These are phyloP conservation scores for Aquilaria malaccensis DNA, from an alignment of 345 rosid genomes.

Conservation along the genomic window DNA sequence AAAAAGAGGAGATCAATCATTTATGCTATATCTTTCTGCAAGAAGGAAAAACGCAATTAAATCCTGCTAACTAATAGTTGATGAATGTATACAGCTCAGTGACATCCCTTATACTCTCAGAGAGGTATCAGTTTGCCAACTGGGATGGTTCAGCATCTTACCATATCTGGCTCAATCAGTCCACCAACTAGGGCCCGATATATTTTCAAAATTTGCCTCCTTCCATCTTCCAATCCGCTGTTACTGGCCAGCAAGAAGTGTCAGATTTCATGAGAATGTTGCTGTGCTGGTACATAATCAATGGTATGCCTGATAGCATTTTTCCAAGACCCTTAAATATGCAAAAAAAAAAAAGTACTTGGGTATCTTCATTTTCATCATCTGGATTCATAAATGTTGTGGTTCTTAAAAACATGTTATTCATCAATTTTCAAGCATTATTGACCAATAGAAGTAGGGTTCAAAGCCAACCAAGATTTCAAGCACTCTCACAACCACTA, in stretches of 20 bases:
- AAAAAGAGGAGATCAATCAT: background rate
- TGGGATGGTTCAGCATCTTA: constrained; percentile 9
- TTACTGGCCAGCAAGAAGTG: constrained; percentile 16
- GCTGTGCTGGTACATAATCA: too few species aligned
- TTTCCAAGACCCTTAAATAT: too few species aligned
- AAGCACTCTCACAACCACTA: too few species aligned
- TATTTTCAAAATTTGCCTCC: constrained; percentile 63
- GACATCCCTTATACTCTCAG: constrained; percentile 3
- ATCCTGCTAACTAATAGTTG: background rate
- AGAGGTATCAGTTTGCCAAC: background rate
- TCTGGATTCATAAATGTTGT: too few species aligned
- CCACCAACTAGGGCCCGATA: constrained; percentile 71
- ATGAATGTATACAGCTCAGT: constrained; percentile 4
- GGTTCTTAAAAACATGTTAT: too few species aligned
- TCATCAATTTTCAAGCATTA: too few species aligned
- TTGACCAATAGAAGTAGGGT: too few species aligned
- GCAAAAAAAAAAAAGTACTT: too few species aligned
- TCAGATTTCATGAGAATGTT: constrained; percentile 2
- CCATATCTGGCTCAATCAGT: constrained; percentile 60
- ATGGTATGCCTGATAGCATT: too few species aligned
- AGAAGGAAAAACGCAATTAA: constrained; percentile 1
- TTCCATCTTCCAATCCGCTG: constrained; percentile 22
- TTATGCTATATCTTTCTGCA: background rate
- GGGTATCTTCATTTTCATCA: too few species aligned
- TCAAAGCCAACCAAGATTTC: too few species aligned